Evolutionary conservation across 2,329 filamentous ascomycete genomes (phyloP), one percentile per base, ranked within the genome.

Genomic region (Penicillium sp.): DNA sequence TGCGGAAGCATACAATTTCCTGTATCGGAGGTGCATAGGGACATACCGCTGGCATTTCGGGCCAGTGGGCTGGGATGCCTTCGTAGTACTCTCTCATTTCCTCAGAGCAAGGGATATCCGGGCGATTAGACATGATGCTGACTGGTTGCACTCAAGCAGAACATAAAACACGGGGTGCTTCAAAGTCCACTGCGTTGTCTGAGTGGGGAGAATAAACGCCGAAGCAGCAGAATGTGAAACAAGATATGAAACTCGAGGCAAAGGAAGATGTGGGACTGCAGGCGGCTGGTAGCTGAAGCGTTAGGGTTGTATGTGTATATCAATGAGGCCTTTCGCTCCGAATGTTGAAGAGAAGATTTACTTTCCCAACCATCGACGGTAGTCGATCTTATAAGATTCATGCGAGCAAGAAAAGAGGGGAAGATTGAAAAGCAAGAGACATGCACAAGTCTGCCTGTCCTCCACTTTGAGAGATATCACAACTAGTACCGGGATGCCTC

Each of bases 31-130:
- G 22, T 20, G 24, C n/a, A 29, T 45, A 35, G 22, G 29, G 48
- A 61, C 70, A 54, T 73, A 75, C 72, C 48, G 69, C 58, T 55
- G 70, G 66, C 32, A 69, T 56, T 18, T 56, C 60, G 14, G 65
- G 35, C 72, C 72, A 74, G 40, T 65, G 61, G 26, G 65, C 55
- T 42, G 59, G 66, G 22, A 71, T 53, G 10, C 42, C 49, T 10
- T 66, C 65, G 53, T 72, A 72, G 57, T 61, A 74, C 4, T 66
- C 62, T 8, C 65, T 56, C 32, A 73, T 57, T n/a, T 65, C 66
- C 40, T 70, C 61, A 6, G 68, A 63, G 40, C 55, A 60, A 22
- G 66, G 51, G 31, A 55, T 56, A 39, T 59, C 63, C 35, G 63
- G 61, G 42, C 56, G 59, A 55, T 60, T 67, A 26, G 70, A 69